These are phyloP conservation scores for Botrytis sinoallii DNA, from an alignment of 2,329 filamentous ascomycete species.

Conservation along the genomic window DNA sequence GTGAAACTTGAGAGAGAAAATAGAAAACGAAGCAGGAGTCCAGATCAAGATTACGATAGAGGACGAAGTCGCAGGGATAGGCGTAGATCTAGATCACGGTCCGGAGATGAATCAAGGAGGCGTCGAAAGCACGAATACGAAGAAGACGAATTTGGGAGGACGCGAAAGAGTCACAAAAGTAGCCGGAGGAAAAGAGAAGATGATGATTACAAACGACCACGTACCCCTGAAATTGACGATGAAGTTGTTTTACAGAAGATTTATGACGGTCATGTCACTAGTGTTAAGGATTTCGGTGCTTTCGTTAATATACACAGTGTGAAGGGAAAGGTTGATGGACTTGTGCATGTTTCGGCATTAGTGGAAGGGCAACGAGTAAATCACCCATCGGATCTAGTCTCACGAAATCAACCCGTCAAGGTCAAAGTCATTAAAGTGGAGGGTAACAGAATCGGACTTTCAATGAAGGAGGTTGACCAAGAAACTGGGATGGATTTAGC, in stretches of 20 bases:
- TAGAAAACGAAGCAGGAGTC: constrained; percentile 54
- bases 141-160: constrained; percentile 58
- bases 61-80: constrained; percentile 41
- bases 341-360: constrained; percentile 92
- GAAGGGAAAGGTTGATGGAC: constrained; percentile 81
- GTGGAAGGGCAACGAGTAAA: constrained; percentile 81
- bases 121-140: constrained; percentile 49
- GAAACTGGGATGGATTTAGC: constrained; percentile 78
- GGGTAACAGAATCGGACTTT: constrained; percentile 75
- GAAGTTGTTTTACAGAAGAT: constrained; percentile 78
- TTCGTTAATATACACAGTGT: constrained; percentile 93
- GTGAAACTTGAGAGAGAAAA: constrained; percentile 38
- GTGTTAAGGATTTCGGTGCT: constrained; percentile 90
- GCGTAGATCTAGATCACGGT: constrained; percentile 53
- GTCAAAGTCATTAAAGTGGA: constrained; percentile 91
- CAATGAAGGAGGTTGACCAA: constrained; percentile 98
- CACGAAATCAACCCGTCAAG: constrained; percentile 78
- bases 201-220: constrained; percentile 61
- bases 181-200: constrained; percentile 44
- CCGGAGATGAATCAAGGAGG: constrained; percentile 44
- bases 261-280: constrained; percentile 86
- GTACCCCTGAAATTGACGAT: constrained; percentile 75
- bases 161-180: constrained; percentile 41
- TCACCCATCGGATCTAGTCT: constrained; percentile 84
- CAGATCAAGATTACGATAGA: constrained; percentile 41